phyloP scores from a whole-genome alignment of 1,139 yeast species.

The Zygoascus sp. region DNA sequence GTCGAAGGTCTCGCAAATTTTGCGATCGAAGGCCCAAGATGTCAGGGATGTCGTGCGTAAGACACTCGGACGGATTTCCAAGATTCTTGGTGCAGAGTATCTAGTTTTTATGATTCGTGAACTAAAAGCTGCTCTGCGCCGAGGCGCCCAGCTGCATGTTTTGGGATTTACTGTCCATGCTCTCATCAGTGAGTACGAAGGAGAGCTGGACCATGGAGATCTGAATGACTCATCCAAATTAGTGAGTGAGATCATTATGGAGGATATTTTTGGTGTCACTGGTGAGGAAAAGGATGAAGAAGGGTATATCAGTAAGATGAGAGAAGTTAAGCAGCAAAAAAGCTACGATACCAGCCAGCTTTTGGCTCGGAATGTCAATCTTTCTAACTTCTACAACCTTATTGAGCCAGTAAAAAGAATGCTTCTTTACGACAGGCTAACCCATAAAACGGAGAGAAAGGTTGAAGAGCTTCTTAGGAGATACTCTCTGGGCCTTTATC shows the following conservation, averaged over 20 bases:
- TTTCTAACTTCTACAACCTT: constrained; percentile 55
- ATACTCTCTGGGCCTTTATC: constrained; percentile 70
- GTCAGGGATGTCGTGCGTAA: constrained; percentile 83
- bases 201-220: constrained; percentile 63
- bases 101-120: constrained; percentile 72
- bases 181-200: constrained; percentile 52
- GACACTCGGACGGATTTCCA: constrained; percentile 61
- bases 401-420: constrained; percentile 63
- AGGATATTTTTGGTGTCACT: constrained; percentile 86
- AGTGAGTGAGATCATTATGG: constrained; percentile 75
- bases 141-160: constrained; percentile 94
- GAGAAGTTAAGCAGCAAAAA: constrained; percentile 85
- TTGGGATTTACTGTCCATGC: constrained; percentile 83
- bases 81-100: constrained; percentile 66
- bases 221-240: constrained; percentile 63
- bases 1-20: constrained; percentile 79
- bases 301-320: constrained; percentile 80
- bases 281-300: constrained; percentile 95
- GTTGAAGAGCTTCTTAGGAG: constrained; percentile 75
- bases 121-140: constrained; percentile 67
- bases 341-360: constrained; percentile 86
- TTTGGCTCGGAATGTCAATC: constrained; percentile 59
- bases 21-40: constrained; percentile 83
- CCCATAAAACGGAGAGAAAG: constrained; percentile 65
- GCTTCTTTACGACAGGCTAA: constrained; percentile 60